A percentile compares a stretch with the other conserved stretches of the same genome.
Conservation (phyloP, 148 eudicot species). For the Camellia lanceoleosa region DNA sequence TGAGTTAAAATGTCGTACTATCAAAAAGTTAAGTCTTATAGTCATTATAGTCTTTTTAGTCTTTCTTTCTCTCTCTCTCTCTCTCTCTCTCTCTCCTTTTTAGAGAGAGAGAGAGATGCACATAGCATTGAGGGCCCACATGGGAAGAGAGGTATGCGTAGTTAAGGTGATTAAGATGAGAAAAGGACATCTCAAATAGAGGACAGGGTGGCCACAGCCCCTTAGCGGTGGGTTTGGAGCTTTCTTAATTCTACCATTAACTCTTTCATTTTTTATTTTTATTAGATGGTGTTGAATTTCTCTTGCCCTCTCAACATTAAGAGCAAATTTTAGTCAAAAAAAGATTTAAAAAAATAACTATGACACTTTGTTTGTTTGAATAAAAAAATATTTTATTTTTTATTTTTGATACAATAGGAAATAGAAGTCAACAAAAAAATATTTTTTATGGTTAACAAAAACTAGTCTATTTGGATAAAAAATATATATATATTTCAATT, state of each 20-base stretch:
- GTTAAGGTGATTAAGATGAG: slow-evolving; percentile 14
- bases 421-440: no score
- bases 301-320: no score
- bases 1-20: slow-evolving; percentile 8
- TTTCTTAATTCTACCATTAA: slow-evolving; percentile 19
- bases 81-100: background rate
- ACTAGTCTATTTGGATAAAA: no score
- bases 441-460: no score
- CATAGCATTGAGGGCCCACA: slow-evolving; percentile 31
- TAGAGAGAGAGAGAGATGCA: slow-evolving; percentile 43
- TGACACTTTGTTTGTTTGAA: no score
- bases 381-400: no score
- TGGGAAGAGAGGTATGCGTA: slow-evolving; percentile 9
- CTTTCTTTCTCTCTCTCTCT: no score
- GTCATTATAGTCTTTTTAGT: background rate
- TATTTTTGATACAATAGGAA: no score
- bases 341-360: no score
- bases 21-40: background rate
- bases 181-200: slow-evolving; percentile 20
- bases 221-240: slow-evolving; percentile 27
- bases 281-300: background rate
- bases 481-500: no score
- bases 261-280: background rate
- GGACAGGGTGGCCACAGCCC: slow-evolving; percentile 25
- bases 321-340: no score